These are phyloP conservation scores for Colletotrichum magnum DNA, from an alignment of 2,329 filamentous ascomycete genomes.

Conservation along the genomic window DNA sequence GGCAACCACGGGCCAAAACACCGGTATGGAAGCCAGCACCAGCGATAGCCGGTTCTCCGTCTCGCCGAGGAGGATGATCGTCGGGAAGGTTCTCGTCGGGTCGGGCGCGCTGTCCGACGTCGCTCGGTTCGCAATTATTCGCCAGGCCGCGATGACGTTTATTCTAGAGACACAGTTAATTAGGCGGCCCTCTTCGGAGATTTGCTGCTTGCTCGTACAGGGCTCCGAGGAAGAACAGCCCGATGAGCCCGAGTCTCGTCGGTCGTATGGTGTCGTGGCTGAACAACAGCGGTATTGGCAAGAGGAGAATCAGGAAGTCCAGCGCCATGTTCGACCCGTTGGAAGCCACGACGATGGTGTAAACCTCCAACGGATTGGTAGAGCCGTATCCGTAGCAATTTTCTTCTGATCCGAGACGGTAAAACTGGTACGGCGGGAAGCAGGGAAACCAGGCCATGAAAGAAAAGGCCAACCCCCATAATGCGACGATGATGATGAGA, in stretches of 20 bases:
- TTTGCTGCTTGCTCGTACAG: background rate
- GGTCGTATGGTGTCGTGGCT: background rate
- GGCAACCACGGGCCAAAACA: constrained; percentile 22
- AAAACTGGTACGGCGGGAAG: constrained; percentile 28
- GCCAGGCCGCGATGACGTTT: constrained; percentile 12
- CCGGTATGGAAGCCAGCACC: constrained; percentile 23
- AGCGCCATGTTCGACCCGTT: constrained; percentile 27
- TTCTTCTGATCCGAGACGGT: constrained; percentile 12
- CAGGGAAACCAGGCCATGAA: constrained; percentile 35
- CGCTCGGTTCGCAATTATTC: constrained; percentile 26
- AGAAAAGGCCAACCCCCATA: constrained; percentile 16
- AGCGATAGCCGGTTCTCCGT: constrained; percentile 22
- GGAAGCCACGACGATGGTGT: constrained; percentile 8
- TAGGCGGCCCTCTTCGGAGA: background rate
- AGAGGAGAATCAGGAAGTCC: constrained; percentile 27
- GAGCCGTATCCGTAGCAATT: constrained; percentile 32
- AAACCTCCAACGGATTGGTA: constrained; percentile 13
- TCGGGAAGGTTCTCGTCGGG: constrained; percentile 9
- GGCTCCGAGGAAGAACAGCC: constrained; percentile 8
- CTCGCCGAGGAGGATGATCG: constrained; percentile 22
- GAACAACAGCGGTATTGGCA: constrained; percentile 21
- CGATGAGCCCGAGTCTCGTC: constrained; percentile 11
- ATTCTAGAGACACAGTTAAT: background rate
- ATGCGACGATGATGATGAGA: constrained; percentile 11
- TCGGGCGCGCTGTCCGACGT: constrained; percentile 7